Evolutionary conservation across 768 basidiomycete genomes (phyloP), one percentile per base, ranked within the genome.

Genomic region (Lactifluus pinguis): DNA sequence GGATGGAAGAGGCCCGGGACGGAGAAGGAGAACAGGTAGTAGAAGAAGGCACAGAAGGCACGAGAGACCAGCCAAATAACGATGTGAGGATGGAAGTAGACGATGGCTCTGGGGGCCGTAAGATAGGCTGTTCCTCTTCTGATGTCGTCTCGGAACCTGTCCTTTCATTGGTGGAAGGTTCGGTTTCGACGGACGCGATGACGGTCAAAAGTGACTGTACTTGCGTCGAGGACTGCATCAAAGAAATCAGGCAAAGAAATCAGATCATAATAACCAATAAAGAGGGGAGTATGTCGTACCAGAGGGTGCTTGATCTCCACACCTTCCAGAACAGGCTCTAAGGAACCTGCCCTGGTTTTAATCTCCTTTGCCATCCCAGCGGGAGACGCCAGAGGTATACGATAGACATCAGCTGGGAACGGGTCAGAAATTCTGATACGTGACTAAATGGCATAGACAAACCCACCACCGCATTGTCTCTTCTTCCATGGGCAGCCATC

Each of bases 401-500:
- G 84, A 59, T 56, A 60, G 38, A 44, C 48, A 29, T 59, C 32
- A 10, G 56, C 54, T 62, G 11, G 29, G n/a, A 34, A 32, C 21
- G 17, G 1, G 36, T 65, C 49, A 61, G 60, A 13, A n/a, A 42
- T 5, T 8, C 3, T 10, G 6, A 2, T 21, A 39, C 15, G 29
- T 17, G 42, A 13, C 45, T 17, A 32, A n/a, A 10, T 4, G n/a
- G 15, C 13, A 14, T 13, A 50, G 17, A 15, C 11, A 38, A 29
- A 71, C 83, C 63, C 67, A 92, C 90, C 74, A 70, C 91, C 87
- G 65, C 90, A 92, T 69, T 92, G 91, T 58, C 82, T 80, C 53
- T 79, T 76, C 70, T 82, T 88, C 91, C 91, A 93, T 3, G 91
- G 90, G 68, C 91, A 93, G 0, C 87, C 87, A 49, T 83, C 78